Percentiles rank a stretch among this genome's conserved stretches.
phyloP scores from a whole-genome alignment of 1,284 basidiomycete species.

The Microbotryum saponariae region DNA sequence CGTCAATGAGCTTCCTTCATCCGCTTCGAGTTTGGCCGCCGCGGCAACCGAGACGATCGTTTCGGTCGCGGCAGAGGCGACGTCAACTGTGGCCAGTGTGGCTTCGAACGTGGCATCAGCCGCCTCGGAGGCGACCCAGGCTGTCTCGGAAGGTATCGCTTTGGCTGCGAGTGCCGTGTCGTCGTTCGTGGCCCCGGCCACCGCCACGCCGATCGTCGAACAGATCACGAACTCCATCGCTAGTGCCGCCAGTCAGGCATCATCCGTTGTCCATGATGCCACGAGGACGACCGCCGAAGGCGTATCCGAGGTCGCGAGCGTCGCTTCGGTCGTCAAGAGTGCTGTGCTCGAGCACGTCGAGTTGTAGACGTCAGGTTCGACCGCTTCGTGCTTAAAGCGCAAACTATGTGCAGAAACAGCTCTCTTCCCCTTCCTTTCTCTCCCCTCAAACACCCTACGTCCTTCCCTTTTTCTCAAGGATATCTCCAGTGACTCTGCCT shows the following conservation, averaged over 20 bases:
- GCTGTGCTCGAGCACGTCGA: not conserved
- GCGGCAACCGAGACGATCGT: no score
- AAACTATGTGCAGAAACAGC: not conserved
- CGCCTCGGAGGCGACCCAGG: not conserved
- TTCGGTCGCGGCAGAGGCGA: no score
- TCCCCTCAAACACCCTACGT: no score
- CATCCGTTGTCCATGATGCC: conserved; percentile 11
- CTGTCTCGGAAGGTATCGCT: not conserved
- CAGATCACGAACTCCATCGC: not conserved
- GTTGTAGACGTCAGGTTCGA: no score
- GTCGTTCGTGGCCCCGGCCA: conserved; percentile 1
- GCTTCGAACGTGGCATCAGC: conserved; percentile 3
- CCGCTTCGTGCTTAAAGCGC: no score
- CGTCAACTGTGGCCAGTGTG: not conserved
- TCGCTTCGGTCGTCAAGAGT: conserved; percentile 4
- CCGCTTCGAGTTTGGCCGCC: no score
- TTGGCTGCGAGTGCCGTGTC: not conserved
- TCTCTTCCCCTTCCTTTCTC: not conserved
- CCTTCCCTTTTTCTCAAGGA: no score
- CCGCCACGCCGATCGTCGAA: not conserved
- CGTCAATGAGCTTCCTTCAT: no score
- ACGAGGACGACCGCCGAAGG: conserved; percentile 17
- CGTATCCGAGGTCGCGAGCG: conserved; percentile 2
- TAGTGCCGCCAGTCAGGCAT: not conserved
- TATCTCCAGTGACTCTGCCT: no score